phyloP scores from a whole-genome alignment of 768 basidiomycete genomes.

The Suillus weaverae region DNA sequence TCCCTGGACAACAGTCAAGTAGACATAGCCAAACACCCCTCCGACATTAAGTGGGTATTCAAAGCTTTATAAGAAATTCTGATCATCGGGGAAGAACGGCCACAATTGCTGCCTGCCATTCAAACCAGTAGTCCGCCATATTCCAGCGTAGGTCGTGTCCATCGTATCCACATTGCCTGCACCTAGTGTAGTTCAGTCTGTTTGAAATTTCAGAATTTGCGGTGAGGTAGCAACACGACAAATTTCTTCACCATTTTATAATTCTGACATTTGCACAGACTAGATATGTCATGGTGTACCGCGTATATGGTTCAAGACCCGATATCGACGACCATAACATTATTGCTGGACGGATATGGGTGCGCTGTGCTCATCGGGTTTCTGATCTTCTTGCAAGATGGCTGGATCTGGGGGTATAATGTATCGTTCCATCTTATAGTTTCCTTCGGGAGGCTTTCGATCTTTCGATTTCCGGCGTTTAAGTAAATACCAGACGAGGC shows the following conservation, averaged over 20 bases:
- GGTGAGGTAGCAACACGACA: background rate
- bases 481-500: conserved; percentile 56
- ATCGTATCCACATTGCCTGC: background rate
- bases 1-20: conserved; percentile 28
- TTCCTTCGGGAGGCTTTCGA: conserved; percentile 40
- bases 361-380: conserved; percentile 39
- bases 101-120: background rate
- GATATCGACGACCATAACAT: background rate
- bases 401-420: conserved; percentile 71
- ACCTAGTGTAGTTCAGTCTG: background rate
- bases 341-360: conserved; percentile 9
- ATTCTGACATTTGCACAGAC: background rate
- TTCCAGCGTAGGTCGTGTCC: background rate
- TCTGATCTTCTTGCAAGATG: conserved; percentile 48
- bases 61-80: too few relatives aligned
- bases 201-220: background rate
- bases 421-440: conserved; percentile 44
- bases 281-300: background rate
- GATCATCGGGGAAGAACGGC: background rate
- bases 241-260: background rate
- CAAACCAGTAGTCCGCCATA: background rate
- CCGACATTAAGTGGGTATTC: too few relatives aligned
- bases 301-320: background rate
- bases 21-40: conserved; percentile 4
- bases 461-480: conserved; percentile 52